Evolutionary conservation across 202 grass and related monocot species (phyloP).

Genomic region (Setaria viridis): DNA sequence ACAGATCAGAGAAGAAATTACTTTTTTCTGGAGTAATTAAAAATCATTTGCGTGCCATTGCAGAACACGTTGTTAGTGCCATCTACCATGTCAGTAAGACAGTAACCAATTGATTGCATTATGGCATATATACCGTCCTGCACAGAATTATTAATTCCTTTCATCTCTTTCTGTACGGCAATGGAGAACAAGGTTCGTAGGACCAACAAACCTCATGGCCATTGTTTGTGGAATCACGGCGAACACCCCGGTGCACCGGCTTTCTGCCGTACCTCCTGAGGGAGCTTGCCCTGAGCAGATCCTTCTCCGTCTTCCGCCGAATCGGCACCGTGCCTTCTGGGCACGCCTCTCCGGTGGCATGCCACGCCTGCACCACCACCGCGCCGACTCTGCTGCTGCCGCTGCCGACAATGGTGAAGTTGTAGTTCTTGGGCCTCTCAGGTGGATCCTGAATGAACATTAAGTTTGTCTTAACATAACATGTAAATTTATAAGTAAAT

Average conservation of each 20-base stretch:
- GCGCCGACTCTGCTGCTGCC: slow-evolving; percentile 18
- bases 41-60: background rate
- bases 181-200: background rate
- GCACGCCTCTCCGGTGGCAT: slow-evolving; percentile 62
- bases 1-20: no score
- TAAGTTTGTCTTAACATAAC: background rate
- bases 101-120: background rate
- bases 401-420: slow-evolving; percentile 24
- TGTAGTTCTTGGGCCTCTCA: slow-evolving; percentile 69
- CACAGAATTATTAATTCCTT: background rate
- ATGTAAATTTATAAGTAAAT: background rate
- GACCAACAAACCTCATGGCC: slow-evolving; percentile 74
- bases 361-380: slow-evolving; percentile 64
- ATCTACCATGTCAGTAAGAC: background rate
- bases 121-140: background rate
- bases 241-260: slow-evolving; percentile 33
- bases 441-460: slow-evolving; percentile 60
- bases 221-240: slow-evolving; percentile 75
- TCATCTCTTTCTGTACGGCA: background rate
- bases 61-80: background rate
- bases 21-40: no score
- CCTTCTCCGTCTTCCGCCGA: slow-evolving; percentile 64
- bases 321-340: slow-evolving; percentile 81
- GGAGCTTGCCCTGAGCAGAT: slow-evolving; percentile 78
- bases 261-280: slow-evolving; percentile 73